A percentile compares a stretch with the other conserved stretches of the same genome.
phyloP scores from a whole-genome alignment of 2,329 filamentous ascomycete species.

The Microdochium nivale region DNA sequence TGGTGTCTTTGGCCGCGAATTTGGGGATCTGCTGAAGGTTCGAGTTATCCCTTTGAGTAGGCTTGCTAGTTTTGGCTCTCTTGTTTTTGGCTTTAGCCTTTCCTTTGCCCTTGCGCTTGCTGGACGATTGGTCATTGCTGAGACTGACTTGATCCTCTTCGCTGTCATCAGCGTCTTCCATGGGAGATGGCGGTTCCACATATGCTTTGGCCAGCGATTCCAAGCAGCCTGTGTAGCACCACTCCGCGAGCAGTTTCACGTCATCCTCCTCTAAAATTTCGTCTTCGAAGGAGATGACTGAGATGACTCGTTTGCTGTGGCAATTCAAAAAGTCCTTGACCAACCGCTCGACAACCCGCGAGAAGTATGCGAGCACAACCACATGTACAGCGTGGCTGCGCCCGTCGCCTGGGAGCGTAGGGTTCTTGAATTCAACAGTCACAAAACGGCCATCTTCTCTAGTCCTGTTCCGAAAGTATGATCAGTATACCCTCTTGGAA shows the following conservation, averaged over 20 bases:
- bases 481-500: background rate
- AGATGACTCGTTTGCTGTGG: background rate
- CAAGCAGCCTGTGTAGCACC: background rate
- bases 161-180: background rate
- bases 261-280: background rate
- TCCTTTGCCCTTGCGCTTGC: too few species aligned
- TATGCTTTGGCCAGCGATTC: background rate
- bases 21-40: background rate
- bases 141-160: background rate
- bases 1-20: background rate
- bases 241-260: background rate
- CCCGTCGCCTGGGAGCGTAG: background rate
- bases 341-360: background rate
- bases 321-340: background rate
- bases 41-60: too few species aligned
- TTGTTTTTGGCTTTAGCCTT: background rate
- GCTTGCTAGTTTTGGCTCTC: background rate
- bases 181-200: background rate
- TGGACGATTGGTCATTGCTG: background rate
- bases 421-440: background rate
- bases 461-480: background rate
- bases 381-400: background rate
- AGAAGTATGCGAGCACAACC: background rate
- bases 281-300: background rate
- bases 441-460: background rate